These are phyloP conservation scores for Blastobotrys apis DNA, from an alignment of 1,139 yeast species.

Conservation along the genomic window DNA sequence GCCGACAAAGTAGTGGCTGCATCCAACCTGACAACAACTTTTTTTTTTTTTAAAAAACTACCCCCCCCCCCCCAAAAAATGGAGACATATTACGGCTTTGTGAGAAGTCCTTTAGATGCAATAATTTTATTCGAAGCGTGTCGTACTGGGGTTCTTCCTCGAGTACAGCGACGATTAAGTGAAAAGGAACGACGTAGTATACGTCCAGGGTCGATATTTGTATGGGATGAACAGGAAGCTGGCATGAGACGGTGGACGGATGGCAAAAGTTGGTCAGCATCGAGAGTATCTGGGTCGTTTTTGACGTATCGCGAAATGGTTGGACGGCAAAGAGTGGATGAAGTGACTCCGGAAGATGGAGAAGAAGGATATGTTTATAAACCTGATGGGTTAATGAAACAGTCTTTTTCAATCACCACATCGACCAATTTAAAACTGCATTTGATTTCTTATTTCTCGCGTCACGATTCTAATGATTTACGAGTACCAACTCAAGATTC, in stretches of 20 bases:
- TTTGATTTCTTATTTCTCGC: conserved; percentile 49
- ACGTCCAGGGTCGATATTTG: conserved; percentile 56
- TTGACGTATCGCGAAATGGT: conserved; percentile 62
- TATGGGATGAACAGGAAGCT: conserved; percentile 68
- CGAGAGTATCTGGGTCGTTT: conserved; percentile 63
- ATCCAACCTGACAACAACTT: too few relatives aligned
- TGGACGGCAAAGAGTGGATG: conserved; percentile 24
- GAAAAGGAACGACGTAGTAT: conserved; percentile 52
- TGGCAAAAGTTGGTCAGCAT: conserved; percentile 66
- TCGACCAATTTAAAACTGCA: conserved; percentile 51
- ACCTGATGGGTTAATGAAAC: conserved; percentile 53
- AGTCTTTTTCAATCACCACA: conserved; percentile 54
- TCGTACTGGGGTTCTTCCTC: conserved; percentile 52
- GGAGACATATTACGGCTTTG: conserved; percentile 60
- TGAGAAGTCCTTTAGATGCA: conserved; percentile 59
- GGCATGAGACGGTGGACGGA: conserved; percentile 79
- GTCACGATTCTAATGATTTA: conserved; percentile 22
- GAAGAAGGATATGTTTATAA: conserved; percentile 40
- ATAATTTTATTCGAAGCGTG: conserved; percentile 61
- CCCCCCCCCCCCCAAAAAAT: too few relatives aligned
- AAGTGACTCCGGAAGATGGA: conserved; percentile 14
- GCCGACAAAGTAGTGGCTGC: too few relatives aligned
- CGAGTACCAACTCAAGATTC: conserved; percentile 43
- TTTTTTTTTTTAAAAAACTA: too few relatives aligned
- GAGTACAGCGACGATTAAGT: conserved; percentile 55